Evolutionary conservation across 2,329 filamentous ascomycete genomes (phyloP).

Genomic region (Penicillium digitatum): DNA sequence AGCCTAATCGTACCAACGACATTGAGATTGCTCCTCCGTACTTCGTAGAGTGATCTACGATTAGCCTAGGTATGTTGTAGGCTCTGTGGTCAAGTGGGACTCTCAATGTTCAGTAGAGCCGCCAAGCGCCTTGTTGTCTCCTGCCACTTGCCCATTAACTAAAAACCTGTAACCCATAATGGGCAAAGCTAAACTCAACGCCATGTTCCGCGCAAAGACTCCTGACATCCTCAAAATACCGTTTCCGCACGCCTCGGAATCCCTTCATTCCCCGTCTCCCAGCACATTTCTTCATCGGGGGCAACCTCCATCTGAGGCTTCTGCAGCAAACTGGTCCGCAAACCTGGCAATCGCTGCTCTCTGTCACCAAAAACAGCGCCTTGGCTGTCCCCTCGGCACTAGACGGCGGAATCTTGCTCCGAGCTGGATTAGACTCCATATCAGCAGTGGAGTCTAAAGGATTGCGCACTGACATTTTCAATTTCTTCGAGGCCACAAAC

Average conservation of each 20-base stretch:
- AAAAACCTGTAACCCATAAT: not conserved
- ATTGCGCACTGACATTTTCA: not conserved
- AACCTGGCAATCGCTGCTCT: not conserved
- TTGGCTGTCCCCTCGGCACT: not conserved
- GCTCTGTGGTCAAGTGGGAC: not conserved
- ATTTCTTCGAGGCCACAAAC: not conserved
- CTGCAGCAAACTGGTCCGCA: not conserved
- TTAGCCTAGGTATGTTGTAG: no score
- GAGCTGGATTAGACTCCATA: not conserved
- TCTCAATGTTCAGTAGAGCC: not conserved
- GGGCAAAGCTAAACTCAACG: not conserved
- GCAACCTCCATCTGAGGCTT: not conserved
- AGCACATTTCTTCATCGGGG: not conserved
- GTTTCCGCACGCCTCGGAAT: not conserved
- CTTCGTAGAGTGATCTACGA: not conserved
- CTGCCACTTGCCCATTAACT: not conserved
- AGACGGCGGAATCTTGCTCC: not conserved
- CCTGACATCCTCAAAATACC: not conserved
- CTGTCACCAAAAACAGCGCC: not conserved
- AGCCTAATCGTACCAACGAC: not conserved
- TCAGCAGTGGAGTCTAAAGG: not conserved
- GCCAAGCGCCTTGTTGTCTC: not conserved
- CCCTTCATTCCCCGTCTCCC: not conserved
- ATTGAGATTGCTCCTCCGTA: not conserved
- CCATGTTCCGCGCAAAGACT: not conserved